Percentiles rank a stretch among this genome's conserved stretches.
phyloP scores from a whole-genome alignment of 495 filamentous ascomycete genomes.

The Elaphomyces granulatus region DNA sequence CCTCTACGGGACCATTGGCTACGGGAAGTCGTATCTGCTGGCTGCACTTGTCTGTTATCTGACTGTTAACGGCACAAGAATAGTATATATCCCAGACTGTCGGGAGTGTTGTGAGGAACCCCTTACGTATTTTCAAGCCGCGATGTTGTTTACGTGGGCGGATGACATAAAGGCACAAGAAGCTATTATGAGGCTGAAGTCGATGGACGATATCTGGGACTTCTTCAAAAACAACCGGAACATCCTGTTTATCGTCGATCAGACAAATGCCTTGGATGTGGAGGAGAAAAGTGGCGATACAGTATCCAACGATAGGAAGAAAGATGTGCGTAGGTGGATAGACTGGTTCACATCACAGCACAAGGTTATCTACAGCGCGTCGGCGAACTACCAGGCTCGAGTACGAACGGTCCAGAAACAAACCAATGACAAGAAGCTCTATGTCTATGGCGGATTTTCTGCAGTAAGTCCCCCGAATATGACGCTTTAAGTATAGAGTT shows the following conservation, averaged over 20 bases:
- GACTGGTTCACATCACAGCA: not conserved
- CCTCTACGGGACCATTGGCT: not conserved
- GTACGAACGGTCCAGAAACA: not conserved
- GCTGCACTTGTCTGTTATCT: not conserved
- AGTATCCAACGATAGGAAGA: not conserved
- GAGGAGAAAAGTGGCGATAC: not conserved
- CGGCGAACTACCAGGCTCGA: not conserved
- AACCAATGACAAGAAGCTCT: not conserved
- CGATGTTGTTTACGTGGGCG: not conserved
- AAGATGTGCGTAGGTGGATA: not conserved
- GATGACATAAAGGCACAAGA: not conserved
- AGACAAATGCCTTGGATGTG: not conserved
- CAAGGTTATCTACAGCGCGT: not conserved
- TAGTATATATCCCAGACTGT: not conserved
- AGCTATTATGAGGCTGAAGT: not conserved
- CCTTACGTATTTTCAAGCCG: not conserved
- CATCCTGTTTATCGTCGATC: not conserved
- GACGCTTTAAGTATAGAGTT: not conserved
- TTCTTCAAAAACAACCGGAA: not conserved
- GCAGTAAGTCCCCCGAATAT: not conserved
- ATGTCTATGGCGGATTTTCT: not conserved
- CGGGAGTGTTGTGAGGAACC: not conserved
- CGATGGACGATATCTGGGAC: not conserved
- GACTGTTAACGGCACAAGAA: not conserved
- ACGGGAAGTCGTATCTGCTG: not conserved